Evolutionary conservation across 805 yeast species (phyloP).

Genomic region (Metschnikowia rubicola): DNA sequence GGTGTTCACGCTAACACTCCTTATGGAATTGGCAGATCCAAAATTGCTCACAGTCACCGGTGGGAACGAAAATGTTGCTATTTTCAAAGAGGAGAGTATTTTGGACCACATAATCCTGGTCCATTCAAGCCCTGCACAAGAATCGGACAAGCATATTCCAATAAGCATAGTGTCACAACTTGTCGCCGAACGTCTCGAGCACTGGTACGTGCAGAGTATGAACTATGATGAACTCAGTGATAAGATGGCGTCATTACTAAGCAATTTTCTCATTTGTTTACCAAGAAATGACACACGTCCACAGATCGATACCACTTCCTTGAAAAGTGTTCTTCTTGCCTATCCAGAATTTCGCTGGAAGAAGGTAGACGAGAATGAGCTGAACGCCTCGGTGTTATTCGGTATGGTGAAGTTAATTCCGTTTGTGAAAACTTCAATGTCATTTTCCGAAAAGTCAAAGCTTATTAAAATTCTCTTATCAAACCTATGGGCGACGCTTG

Average conservation of each 20-base stretch:
- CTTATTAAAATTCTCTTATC: constrained; percentile 41
- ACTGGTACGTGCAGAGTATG: constrained; percentile 18
- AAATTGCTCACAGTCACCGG: constrained; percentile 35
- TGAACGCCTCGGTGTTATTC: constrained; percentile 3
- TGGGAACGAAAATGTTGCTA: not conserved
- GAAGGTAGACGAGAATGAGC: not conserved
- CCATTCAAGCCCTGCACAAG: not conserved
- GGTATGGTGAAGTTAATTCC: constrained; percentile 40
- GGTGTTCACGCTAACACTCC: constrained; percentile 36
- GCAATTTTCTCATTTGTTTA: constrained; percentile 20
- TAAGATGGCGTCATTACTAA: constrained; percentile 16
- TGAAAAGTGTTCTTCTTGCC: constrained; percentile 17
- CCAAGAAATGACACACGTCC: constrained; percentile 14
- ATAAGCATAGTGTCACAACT: constrained; percentile 15
- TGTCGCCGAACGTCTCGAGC: constrained; percentile 18
- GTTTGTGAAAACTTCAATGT: constrained; percentile 28
- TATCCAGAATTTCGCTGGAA: constrained; percentile 3
- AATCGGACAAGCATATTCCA: not conserved
- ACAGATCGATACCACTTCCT: constrained; percentile 4
- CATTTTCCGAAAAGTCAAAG: constrained; percentile 31
- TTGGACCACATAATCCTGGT: too few relatives aligned
- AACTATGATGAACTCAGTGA: constrained; percentile 15
- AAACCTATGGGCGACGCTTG: constrained; percentile 54
- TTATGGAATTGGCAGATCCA: constrained; percentile 59
- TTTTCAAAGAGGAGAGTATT: not conserved